A percentile compares a stretch with the other conserved stretches of the same genome.
Conservation (phyloP, 768 basidiomycete species). For the Plicaturopsis crispa region DNA sequence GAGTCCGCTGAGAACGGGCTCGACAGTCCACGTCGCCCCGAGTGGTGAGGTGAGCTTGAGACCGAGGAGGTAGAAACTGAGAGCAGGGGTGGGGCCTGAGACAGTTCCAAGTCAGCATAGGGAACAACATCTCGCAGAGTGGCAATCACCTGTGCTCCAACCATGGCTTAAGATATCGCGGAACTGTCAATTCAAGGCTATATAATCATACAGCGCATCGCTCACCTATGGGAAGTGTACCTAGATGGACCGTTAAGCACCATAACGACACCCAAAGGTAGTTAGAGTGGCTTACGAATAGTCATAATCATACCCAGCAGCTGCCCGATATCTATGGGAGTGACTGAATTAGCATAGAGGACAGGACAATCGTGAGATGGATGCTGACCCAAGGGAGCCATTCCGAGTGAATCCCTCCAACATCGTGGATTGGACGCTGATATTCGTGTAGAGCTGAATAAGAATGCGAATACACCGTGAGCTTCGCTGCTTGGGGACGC, state of each 20-base stretch:
- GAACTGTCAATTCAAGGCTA: too few relatives aligned
- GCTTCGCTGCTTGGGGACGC: too few relatives aligned
- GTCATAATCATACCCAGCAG: slow-evolving; percentile 49
- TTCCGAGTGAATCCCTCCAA: slow-evolving; percentile 53
- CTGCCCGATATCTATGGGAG: slow-evolving; percentile 41
- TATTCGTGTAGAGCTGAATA: slow-evolving; percentile 44
- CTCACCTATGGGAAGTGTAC: too few relatives aligned
- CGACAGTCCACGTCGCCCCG: slow-evolving; percentile 38
- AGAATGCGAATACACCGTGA: too few relatives aligned
- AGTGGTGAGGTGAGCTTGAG: slow-evolving; percentile 38
- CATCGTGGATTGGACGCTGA: slow-evolving; percentile 49
- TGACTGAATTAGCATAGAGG: background rate
- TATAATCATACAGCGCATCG: too few relatives aligned
- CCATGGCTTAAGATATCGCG: too few relatives aligned
- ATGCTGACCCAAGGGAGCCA: slow-evolving; percentile 40
- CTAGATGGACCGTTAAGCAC: too few relatives aligned
- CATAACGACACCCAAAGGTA: slow-evolving; percentile 59
- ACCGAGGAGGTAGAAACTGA: slow-evolving; percentile 52
- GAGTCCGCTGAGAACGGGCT: slow-evolving; percentile 36
- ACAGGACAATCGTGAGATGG: background rate
- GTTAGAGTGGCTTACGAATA: slow-evolving; percentile 50
- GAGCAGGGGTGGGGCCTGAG: slow-evolving; percentile 47
- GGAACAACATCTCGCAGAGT: too few relatives aligned
- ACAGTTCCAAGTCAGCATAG: too few relatives aligned
- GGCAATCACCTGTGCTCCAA: too few relatives aligned